A percentile compares a stretch with the other conserved stretches of the same genome.
Evolutionary conservation across 495 filamentous ascomycete genomes (phyloP).

Genomic region (Astrocystis sublimbata): DNA sequence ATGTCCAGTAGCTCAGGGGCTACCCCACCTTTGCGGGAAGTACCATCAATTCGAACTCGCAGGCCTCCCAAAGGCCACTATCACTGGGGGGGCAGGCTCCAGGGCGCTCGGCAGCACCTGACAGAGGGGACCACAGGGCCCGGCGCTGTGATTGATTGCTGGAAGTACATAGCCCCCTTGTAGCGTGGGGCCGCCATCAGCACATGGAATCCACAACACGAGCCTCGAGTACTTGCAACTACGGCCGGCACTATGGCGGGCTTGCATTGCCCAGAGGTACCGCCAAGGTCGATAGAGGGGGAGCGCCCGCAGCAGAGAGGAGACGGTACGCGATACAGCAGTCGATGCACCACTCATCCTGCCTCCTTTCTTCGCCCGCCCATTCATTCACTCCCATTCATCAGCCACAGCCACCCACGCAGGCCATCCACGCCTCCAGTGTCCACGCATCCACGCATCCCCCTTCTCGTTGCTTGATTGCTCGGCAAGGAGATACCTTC

Average conservation of each 20-base stretch:
- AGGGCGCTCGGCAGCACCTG: neutral
- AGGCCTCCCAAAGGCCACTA: too few species aligned
- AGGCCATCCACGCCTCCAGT: too few species aligned
- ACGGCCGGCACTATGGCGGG: neutral
- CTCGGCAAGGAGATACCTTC: neutral
- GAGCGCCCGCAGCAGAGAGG: neutral
- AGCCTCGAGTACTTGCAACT: neutral
- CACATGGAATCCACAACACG: neutral
- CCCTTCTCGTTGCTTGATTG: slow-evolving; percentile 4
- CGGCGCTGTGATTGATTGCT: too few species aligned
- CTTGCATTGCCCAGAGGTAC: neutral
- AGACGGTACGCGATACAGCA: neutral
- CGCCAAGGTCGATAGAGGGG: neutral
- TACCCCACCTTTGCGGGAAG: too few species aligned
- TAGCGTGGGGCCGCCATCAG: too few species aligned
- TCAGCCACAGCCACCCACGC: slow-evolving; percentile 16
- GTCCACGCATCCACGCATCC: too few species aligned
- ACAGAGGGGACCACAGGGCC: neutral
- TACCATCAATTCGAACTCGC: too few species aligned
- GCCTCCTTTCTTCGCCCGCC: neutral
- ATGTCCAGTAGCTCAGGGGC: too few species aligned
- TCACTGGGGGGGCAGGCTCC: neutral
- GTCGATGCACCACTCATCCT: neutral
- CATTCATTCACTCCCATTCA: too few species aligned
- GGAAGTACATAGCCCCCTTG: too few species aligned